Base-by-base conservation (phyloP, 768 basidiomycete genomes). In the Trametes coccinea region DNA sequence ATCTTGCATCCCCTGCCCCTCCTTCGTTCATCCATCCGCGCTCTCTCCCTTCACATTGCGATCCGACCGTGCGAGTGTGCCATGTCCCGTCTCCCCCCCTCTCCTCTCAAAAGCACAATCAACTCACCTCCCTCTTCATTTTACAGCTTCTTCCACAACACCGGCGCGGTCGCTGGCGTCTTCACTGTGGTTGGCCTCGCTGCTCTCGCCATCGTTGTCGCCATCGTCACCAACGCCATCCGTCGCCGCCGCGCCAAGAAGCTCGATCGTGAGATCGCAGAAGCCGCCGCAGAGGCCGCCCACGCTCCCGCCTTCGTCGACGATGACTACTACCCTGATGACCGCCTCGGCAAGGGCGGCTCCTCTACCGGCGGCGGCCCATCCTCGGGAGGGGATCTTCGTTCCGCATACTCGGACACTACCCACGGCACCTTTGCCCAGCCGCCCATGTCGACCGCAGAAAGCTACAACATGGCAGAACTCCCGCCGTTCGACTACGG, bases 221-320 rank as follows among this genome's bases (percentile, higher is more conserved):
- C 76, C 66, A 68, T 91, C 63, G 73, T 78, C 48, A 80, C 82
- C 40, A 84, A 80, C 59, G 73, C 74, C 61, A 62, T 89, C 65
- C 86, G 89, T 8, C 83, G 89, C 0, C 85, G 86, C 6, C 84
- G 87, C 1, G 85, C 84, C 3, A 72, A 78, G 61, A 78, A 81
- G 45, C 87, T 90, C 66, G 90, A 92, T 70, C 78, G 79, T n/a
- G 90, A 92, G 54, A 84, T 90, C 43, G 85, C 83, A 13, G 85
- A 85, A 51, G 90, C 89, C 0, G 88, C 89, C 0, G 82, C 80
- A 3, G 86, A 84, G 59, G 89, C 89, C 0, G 80, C 78, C 0
- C 64, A 77, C 17, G 77, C 81, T 0, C 84, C 84, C 11, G 66
- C 70, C 66, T 79, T 80, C 61, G 85, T 82, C 70, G 78, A 87